Evolutionary conservation across 495 filamentous ascomycete species (phyloP), one percentile per base, ranked within the genome.

Genomic region (Xylaria venustula): DNA sequence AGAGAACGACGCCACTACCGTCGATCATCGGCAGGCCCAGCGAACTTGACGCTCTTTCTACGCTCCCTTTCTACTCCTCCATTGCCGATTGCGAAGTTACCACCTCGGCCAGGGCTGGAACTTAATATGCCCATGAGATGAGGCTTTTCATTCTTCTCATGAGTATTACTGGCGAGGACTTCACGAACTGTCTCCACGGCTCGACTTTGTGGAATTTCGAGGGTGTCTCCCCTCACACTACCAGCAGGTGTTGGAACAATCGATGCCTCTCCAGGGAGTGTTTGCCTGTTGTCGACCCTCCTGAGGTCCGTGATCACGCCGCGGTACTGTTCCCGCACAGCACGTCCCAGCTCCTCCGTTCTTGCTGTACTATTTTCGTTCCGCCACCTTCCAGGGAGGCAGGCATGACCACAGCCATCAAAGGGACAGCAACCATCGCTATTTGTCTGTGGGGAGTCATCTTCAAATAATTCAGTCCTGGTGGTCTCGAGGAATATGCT

Each of bases 381-480:
- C 4, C 86, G 78, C 69, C 83, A 81, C 4, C 78, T 79, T 0
- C 87, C 86, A 2, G 88, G 86, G 5, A 88, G 78, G 62, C 89
- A 92, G 53, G 87, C 86, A 63, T 91, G 88, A 26, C 86, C 79
- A 67, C 89, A 92, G 7, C 88, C 88, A 42, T 87, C 81, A 22
- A 88, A 82, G 15, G 90, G 87, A 67, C 90, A 93, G 48, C 79
- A 87, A n/a, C 89, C 89, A 59, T 87, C 87, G 58, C 81, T 86
- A 22, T 71, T 67, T 3, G 69, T 71, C 42, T 69, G 66, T 2
- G 69, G 69, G 26, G 79, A 78, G 15, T 78, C 75, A 17, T 72
- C 58, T 40, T 82, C 82, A 17, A 61, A 54, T n/a, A 61, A 26
- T 4, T 54, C 58, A 22, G 7, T 40, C 30, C 58, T 53, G 7